Base-by-base conservation (phyloP, 768 basidiomycete genomes). In the Termitomyces sp. region DNA sequence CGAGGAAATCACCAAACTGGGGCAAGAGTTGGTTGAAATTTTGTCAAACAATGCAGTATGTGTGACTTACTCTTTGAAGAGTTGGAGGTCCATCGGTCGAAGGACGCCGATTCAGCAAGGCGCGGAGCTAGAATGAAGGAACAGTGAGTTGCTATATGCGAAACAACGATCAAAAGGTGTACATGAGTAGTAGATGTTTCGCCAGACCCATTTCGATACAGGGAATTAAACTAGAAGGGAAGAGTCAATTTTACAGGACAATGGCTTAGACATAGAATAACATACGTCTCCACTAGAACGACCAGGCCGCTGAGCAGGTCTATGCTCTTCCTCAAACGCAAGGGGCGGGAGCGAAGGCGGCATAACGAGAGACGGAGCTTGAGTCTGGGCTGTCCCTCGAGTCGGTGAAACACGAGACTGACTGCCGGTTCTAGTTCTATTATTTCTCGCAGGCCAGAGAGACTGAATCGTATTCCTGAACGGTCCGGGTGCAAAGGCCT, bases 401-500 rank as follows among this genome's bases (percentile, higher is more conserved):
- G 50, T 16, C 17, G 55, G 16, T 10, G 55, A 51, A 9, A 5
- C 35, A 21, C 56, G 60, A 25, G 45, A 21, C 23, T 44, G 54
- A 42, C 48, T 21, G 5, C 47, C 27, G 8, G 47, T 30, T 37
- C 54, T 66, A 43, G 64, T 65, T 43, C n/a, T 19, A 40, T 60
- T 57, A 5, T 66, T 64, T 28, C 30, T 57, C 40, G 56, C 48
- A 16, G 59, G 34, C 21, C 54, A 52, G 4, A 67, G 53, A 37
- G 75, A 69, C 53, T 76, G 73, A 57, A 82, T 67, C 2, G 80
- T 79, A 49, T 76, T 76, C 27, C 79, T 66, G 68, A 80, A 80
- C 1, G 77, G 76, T 4, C 80, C 79, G 43, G 78, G 74, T 9
- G 71, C 70, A 59, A 76, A 77, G 2, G 70, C 64, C 12, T 71